Evolutionary conservation across 2,329 filamentous ascomycete species (phyloP), one percentile per base, ranked within the genome.

Genomic region (Volutella citrinella): DNA sequence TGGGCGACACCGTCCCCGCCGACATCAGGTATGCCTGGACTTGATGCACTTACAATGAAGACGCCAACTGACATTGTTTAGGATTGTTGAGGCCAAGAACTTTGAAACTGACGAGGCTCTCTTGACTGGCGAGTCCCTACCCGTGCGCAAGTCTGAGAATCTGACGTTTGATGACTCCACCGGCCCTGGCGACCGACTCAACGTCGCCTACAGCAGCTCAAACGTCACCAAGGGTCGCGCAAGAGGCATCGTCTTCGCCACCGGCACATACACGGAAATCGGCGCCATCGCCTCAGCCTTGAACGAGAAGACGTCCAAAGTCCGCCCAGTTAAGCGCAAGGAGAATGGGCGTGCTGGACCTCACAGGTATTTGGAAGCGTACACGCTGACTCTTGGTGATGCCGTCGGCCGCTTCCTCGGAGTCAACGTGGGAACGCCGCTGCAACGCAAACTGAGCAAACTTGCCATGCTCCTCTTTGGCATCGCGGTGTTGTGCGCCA

Each of bases 91-190:
- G 42, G 72, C 68, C 16, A 72, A 83, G 63, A 85, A 85, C 56
- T 72, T 82, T 25, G 79, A 81, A 47, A 82, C 78, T 43, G 81
- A 88, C 41, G 78, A 82, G 54, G 76, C 78, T 2, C 66, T 80
- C 14, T 67, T 82, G 10, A 83, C 79, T 3, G 79, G 79, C 30
- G 79, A 83, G 55, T 80, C 78, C 8, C 62, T 80, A 1, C 78
- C 78, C 13, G 72, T 79, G 3, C 67, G 65, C 54, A 76, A 82
- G 60, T 64, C 73, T 47, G 53, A 68, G 7, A 56, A 64, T 15
- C 54, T 57, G 15, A 67, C 68, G 17, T 69, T 70, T 20, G 43
- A 55, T 19, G 52, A 53, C 0, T 64, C 68, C 10, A 70, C 63
- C 3, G 63, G 64, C n/a, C 56, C 64, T 4, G 78, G 77, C 23